Evolutionary conservation across 1,139 yeast genomes (phyloP).

Genomic region (Trichomonascaceae sp.): DNA sequence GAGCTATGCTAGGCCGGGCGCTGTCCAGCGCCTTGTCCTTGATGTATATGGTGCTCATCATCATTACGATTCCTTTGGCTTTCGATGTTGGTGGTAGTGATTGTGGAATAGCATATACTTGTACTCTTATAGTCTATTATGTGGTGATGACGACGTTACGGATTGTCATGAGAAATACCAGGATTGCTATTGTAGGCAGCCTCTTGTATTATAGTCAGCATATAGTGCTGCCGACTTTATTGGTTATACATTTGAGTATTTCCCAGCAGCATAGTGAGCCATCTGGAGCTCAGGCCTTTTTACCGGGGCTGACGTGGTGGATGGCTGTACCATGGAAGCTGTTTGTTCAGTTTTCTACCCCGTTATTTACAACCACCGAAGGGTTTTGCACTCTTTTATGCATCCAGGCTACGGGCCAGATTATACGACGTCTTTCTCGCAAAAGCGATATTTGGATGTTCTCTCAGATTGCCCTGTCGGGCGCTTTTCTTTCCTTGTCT

Average conservation of each 20-base stretch:
- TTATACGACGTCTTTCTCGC: slow-evolving; percentile 65
- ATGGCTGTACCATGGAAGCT: slow-evolving; percentile 60
- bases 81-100: slow-evolving; percentile 89
- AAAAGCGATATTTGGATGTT: slow-evolving; percentile 78
- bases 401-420: slow-evolving; percentile 86
- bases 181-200: slow-evolving; percentile 46
- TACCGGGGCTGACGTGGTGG: slow-evolving; percentile 21
- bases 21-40: slow-evolving; percentile 21
- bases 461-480: slow-evolving; percentile 64
- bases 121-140: slow-evolving; percentile 64
- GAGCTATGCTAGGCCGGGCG: background rate
- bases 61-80: slow-evolving; percentile 86
- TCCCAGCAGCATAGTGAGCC: slow-evolving; percentile 22
- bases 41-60: slow-evolving; percentile 49
- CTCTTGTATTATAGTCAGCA: slow-evolving; percentile 75
- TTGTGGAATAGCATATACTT: slow-evolving; percentile 84
- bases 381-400: slow-evolving; percentile 87
- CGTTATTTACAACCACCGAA: slow-evolving; percentile 80
- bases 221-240: slow-evolving; percentile 70
- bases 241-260: slow-evolving; percentile 64
- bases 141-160: slow-evolving; percentile 68
- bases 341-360: slow-evolving; percentile 72
- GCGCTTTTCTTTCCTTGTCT: slow-evolving; percentile 68
- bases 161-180: slow-evolving; percentile 45
- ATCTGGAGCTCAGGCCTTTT: slow-evolving; percentile 10